These are phyloP conservation scores for Syzygium jambos DNA, from an alignment of 345 rosid genomes.

Conservation along the genomic window DNA sequence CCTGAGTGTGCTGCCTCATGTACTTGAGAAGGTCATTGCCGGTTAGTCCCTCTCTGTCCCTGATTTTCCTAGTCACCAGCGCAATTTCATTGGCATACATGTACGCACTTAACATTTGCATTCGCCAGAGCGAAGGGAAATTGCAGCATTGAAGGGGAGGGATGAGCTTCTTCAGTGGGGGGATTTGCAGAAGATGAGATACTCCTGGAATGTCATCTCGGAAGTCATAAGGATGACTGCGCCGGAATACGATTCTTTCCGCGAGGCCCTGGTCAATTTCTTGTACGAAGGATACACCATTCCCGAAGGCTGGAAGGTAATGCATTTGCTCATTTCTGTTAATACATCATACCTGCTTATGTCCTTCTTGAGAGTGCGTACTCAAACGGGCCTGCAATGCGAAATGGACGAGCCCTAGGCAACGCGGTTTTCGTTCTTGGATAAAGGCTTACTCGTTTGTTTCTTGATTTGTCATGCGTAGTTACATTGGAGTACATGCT, in stretches of 20 bases:
- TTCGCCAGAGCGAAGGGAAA: slow-evolving; percentile 6
- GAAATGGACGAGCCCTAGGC: too few relatives aligned
- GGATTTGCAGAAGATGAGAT: slow-evolving; percentile 14
- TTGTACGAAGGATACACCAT: slow-evolving; percentile 13
- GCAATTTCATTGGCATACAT: background rate
- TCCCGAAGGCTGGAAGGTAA: slow-evolving; percentile 26
- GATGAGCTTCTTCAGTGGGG: slow-evolving; percentile 10
- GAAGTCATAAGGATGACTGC: slow-evolving; percentile 13
- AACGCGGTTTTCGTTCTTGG: too few relatives aligned
- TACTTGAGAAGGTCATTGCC: slow-evolving; percentile 2
- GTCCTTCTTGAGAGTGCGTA: too few relatives aligned
- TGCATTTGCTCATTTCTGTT: background rate
- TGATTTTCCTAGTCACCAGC: background rate
- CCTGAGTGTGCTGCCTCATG: slow-evolving; percentile 13
- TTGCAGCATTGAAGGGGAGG: slow-evolving; percentile 1
- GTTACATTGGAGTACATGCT: background rate
- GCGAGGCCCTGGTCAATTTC: slow-evolving; percentile 16
- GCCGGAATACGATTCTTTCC: slow-evolving; percentile 4
- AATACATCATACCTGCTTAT: background rate
- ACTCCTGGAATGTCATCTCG: slow-evolving; percentile 13
- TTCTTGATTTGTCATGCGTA: background rate
- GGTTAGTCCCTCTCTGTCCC: background rate
- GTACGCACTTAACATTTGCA: background rate
- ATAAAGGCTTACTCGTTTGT: background rate
- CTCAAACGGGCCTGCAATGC: too few relatives aligned